These are phyloP conservation scores for Pseudogymnoascus sp. DNA, from an alignment of 2,329 filamentous ascomycete species.

Conservation along the genomic window DNA sequence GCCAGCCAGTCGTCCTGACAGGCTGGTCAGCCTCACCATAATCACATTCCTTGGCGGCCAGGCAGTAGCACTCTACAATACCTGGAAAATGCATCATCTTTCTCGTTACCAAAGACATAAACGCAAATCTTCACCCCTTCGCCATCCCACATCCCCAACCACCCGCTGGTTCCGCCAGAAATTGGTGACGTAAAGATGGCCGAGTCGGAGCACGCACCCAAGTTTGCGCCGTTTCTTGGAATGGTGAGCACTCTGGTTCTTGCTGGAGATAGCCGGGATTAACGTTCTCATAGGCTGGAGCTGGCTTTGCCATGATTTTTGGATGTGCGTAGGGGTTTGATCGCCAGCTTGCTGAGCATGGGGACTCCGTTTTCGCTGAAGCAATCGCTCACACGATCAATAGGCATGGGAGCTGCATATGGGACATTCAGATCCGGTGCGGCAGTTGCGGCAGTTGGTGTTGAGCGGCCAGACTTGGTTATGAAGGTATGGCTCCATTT, in stretches of 20 bases:
- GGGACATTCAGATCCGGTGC: background rate
- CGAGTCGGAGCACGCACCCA: background rate
- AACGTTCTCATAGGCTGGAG: background rate
- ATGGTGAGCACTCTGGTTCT: background rate
- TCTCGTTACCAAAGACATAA: background rate
- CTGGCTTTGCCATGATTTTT: background rate
- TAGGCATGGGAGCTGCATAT: background rate
- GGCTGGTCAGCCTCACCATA: background rate
- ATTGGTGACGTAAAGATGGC: background rate
- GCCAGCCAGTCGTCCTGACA: background rate
- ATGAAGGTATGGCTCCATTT: background rate
- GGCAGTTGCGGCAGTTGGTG: background rate
- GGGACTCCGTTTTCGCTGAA: background rate
- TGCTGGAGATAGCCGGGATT: background rate
- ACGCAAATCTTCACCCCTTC: background rate
- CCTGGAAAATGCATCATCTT: background rate
- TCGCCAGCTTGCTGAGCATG: background rate
- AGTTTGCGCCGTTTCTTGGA: conserved; percentile 1
- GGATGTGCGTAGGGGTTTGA: background rate
- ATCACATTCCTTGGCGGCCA: background rate
- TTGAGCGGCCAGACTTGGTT: background rate
- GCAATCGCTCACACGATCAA: background rate
- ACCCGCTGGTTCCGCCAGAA: background rate
- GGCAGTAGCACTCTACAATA: background rate
- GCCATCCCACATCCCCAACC: background rate